Evolutionary conservation across 345 rosid species (phyloP), one percentile per base, ranked within the genome.

Genomic region (Pugionium dolabratum): DNA sequence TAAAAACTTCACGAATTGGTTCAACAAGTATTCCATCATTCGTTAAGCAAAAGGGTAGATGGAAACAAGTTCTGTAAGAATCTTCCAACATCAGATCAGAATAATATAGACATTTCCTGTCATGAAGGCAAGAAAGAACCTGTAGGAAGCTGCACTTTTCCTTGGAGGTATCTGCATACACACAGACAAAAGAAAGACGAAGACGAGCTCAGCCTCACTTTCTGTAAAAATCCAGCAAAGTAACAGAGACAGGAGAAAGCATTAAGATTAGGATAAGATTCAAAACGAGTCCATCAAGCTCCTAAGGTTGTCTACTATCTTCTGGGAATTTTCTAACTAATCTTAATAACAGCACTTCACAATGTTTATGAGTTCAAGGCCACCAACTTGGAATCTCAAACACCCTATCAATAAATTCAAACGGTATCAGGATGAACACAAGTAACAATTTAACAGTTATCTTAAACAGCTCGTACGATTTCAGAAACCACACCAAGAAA

Each of bases 111-210:
- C 33, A 41, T 3, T 34, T 9, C 36, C 4, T 57, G 54, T 59
- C 35, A 65, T 5, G 3, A 3, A 10, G 62, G 51, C 9, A 60
- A 66, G 68, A 59, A 46, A 31, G 1, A 60, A 94, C 99, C 96
- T 90, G 95, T 90, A 90, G 25, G 99, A 88, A 69, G 93, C 96
- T 52, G 96, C 95, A 69, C 79, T 90, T 85, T 85, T 88, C 72
- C 99, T 80, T 5, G 99, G 96, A 32, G 99, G 99, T 85, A 94
- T 94, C 99, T 90, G 92, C 93, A 85, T 48, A 81, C 57, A 60
- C 33, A 36, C n/a, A 44, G 39, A 58, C 10, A 32, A 46, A 56
- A 47, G 4, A 37, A 68, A 34, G 30, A 72, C 3, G 6, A 56
- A 49, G 41, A 64, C 29, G 9, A 73, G 45, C 51, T 65, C 18